phyloP scores from a whole-genome alignment of 495 filamentous ascomycete genomes.

The Choiromyces venosus region DNA sequence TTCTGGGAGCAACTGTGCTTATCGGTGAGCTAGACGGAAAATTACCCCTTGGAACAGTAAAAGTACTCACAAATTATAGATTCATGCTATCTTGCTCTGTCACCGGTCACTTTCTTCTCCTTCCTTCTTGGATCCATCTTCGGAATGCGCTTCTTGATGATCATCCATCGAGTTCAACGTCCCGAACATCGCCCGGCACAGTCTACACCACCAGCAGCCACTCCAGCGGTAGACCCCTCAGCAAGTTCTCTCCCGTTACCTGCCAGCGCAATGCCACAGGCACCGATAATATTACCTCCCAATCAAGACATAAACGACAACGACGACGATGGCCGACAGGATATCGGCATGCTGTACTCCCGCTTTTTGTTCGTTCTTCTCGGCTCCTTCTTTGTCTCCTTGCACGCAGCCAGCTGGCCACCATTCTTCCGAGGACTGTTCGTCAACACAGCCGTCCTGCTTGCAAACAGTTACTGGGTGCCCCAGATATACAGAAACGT shows the following conservation, averaged over 20 bases:
- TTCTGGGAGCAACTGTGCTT: constrained; percentile 34
- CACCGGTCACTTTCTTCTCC: constrained; percentile 63
- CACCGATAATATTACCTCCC: constrained; percentile 72
- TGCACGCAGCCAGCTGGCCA: constrained; percentile 72
- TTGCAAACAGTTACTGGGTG: constrained; percentile 83
- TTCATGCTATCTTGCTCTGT: constrained; percentile 63
- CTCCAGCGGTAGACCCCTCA: constrained; percentile 41
- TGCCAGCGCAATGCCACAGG: constrained; percentile 53
- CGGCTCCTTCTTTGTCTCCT: constrained; percentile 63
- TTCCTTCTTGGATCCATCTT: constrained; percentile 67
- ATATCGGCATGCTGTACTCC: constrained; percentile 69
- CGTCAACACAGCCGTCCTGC: constrained; percentile 59
- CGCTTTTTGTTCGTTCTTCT: constrained; percentile 71
- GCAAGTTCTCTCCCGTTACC: constrained; percentile 57
- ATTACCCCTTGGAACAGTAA: neutral
- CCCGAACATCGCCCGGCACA: constrained; percentile 60
- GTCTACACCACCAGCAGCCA: constrained; percentile 37
- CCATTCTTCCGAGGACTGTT: constrained; percentile 62
- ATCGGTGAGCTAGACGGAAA: constrained; percentile 28
- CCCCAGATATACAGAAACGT: constrained; percentile 89
- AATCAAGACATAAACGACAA: constrained; percentile 69
- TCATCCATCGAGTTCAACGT: constrained; percentile 81
- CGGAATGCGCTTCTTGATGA: constrained; percentile 77
- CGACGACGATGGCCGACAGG: constrained; percentile 44
- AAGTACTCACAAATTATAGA: constrained; percentile 57